A percentile compares a stretch with the other conserved stretches of the same genome.
Conservation (phyloP, 352 stramenopile genomes). For the Thalassiosira allenii region DNA sequence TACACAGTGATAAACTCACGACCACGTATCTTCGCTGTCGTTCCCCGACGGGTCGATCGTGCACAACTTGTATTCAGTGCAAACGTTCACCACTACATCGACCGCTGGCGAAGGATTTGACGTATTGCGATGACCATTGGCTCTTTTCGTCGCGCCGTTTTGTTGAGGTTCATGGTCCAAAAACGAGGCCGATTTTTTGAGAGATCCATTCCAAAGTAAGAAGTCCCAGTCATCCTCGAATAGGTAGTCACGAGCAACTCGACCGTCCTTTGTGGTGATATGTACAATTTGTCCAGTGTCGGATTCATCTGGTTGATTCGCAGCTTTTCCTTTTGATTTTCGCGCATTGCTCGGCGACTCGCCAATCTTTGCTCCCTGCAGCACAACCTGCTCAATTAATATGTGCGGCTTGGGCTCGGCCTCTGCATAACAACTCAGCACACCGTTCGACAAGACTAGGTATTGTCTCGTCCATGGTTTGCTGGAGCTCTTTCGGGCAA, state of each 20-base stretch:
- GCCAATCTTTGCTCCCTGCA: slow-evolving; percentile 62
- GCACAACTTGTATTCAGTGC: slow-evolving; percentile 80
- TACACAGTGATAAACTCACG: too few species aligned
- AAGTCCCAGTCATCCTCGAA: slow-evolving; percentile 73
- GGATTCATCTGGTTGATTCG: slow-evolving; percentile 54
- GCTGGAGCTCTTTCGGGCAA: slow-evolving; percentile 51
- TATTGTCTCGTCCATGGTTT: slow-evolving; percentile 66
- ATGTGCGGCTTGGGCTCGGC: slow-evolving; percentile 55
- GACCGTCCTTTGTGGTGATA: slow-evolving; percentile 64
- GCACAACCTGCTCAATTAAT: slow-evolving; percentile 64
- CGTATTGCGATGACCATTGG: too few species aligned
- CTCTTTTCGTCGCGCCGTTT: background rate
- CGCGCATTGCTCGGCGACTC: slow-evolving; percentile 27
- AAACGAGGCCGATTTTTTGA: slow-evolving; percentile 33
- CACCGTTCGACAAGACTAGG: slow-evolving; percentile 73
- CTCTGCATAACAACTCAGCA: slow-evolving; percentile 72
- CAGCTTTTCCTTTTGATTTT: too few species aligned
- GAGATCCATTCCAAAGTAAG: slow-evolving; percentile 59
- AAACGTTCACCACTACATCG: slow-evolving; percentile 65
- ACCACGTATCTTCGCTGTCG: slow-evolving; percentile 77
- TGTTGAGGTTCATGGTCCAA: too few species aligned
- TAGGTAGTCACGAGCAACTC: slow-evolving; percentile 56
- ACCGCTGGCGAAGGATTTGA: too few species aligned
- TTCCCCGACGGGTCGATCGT: slow-evolving; percentile 79
- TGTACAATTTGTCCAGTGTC: slow-evolving; percentile 50